Conservation (phyloP, 345 rosid genomes). For the Ricinus communis region DNA sequence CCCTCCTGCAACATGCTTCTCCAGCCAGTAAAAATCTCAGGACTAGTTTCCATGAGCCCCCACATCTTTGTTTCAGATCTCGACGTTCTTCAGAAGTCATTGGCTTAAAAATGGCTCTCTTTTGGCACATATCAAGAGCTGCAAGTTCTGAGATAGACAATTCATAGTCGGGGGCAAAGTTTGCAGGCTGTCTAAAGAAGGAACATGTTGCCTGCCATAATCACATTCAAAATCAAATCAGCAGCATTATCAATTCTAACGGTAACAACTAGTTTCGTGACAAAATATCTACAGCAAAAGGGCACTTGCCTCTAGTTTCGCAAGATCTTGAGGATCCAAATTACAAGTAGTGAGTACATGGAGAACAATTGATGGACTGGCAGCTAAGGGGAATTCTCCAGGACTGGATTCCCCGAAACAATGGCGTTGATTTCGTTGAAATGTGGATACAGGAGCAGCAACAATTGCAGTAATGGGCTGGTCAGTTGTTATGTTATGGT, state of each 20-base stretch:
- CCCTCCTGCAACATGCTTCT: constrained; percentile 84
- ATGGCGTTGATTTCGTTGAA: constrained; percentile 70
- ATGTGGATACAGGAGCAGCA: constrained; percentile 48
- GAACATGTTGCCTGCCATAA: constrained; percentile 85
- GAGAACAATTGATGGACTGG: constrained; percentile 87
- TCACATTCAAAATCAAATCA: constrained; percentile 45
- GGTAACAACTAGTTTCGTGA: constrained; percentile 9
- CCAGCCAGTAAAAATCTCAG: constrained; percentile 80
- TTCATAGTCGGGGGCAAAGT: constrained; percentile 69
- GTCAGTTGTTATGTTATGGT: constrained; percentile 65
- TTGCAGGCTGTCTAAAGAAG: constrained; percentile 94
- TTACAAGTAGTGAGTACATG: constrained; percentile 84
- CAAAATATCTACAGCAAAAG: constrained; percentile 14
- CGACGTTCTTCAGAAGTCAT: constrained; percentile 67
- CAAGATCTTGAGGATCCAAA: constrained; percentile 93
- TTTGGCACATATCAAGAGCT: constrained; percentile 89
- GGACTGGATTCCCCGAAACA: constrained; percentile 78
- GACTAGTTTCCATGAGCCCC: constrained; percentile 94
- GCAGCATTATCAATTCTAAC: constrained; percentile 58
- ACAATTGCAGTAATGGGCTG: constrained; percentile 58
- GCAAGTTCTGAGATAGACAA: constrained; percentile 91
- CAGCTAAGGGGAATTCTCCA: constrained; percentile 99
- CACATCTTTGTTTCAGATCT: constrained; percentile 69
- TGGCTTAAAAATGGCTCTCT: constrained; percentile 74
- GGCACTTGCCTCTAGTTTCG: constrained; percentile 84